Conservation (phyloP, 2,329 filamentous ascomycete species). For the Paraphaeosphaeria sporulosa region DNA sequence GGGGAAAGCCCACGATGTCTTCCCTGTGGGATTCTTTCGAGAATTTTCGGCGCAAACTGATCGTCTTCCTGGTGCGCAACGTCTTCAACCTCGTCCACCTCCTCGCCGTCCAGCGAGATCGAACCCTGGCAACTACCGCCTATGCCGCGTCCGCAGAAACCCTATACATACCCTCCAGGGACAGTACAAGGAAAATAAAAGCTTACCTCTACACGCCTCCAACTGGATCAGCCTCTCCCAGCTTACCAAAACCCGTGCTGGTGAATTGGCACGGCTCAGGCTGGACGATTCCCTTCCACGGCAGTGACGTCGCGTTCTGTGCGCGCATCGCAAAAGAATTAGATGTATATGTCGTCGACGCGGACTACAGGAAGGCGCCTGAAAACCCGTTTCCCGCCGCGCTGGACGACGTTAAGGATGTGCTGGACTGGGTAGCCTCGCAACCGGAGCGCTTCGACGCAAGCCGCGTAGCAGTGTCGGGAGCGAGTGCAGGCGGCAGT, state of each 20-base stretch:
- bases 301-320: constrained; percentile 51
- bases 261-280: constrained; percentile 48
- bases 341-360: constrained; percentile 45
- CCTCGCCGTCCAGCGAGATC: neutral
- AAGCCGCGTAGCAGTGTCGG: constrained; percentile 41
- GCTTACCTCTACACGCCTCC: constrained; percentile 30
- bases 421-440: constrained; percentile 39
- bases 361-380: constrained; percentile 49
- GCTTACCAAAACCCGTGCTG: constrained; percentile 32
- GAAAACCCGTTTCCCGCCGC: constrained; percentile 50
- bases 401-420: constrained; percentile 47
- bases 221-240: constrained; percentile 4
- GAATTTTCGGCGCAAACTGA: neutral
- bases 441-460: constrained; percentile 42
- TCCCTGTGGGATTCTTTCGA: neutral
- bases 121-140: neutral
- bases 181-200: constrained; percentile 5
- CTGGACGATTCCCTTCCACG: constrained; percentile 47
- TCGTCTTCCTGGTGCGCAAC: neutral
- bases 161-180: neutral
- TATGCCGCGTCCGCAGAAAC: constrained; percentile 5
- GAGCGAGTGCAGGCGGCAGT: constrained; percentile 53
- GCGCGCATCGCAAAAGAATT: constrained; percentile 39
- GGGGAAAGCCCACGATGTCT: neutral
- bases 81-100: neutral